Evolutionary conservation across 768 basidiomycete species (phyloP).

Genomic region (Lentinula sp.): DNA sequence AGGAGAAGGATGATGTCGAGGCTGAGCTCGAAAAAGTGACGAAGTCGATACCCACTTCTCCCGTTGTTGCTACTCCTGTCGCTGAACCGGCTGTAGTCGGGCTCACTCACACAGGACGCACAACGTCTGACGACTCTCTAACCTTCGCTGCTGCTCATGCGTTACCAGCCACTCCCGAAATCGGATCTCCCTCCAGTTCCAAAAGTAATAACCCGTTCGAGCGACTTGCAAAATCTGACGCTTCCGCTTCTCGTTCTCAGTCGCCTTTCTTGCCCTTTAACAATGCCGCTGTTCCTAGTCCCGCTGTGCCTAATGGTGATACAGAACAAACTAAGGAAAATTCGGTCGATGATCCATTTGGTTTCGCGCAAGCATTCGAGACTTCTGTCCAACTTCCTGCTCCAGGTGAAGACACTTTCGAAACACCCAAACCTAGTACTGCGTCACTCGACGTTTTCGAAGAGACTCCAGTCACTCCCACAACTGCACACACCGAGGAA

Average conservation of each 20-base stretch:
- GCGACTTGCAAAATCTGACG: conserved; percentile 42
- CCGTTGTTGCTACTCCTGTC: neutral
- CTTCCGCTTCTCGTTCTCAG: conserved; percentile 40
- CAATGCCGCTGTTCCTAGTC: conserved; percentile 26
- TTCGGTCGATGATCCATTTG: conserved; percentile 42
- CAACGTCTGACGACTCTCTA: conserved; percentile 42
- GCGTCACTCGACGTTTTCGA: conserved; percentile 10
- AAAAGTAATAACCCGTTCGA: conserved; percentile 96
- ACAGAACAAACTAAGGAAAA: conserved; percentile 8
- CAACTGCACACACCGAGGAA: conserved; percentile 40
- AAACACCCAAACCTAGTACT: conserved; percentile 12
- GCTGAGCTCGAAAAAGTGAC: conserved; percentile 35
- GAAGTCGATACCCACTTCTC: conserved; percentile 1
- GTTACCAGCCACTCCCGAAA: conserved; percentile 65
- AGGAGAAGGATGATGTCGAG: conserved; percentile 54
- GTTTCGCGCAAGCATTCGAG: conserved; percentile 33
- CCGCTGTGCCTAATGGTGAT: conserved; percentile 22
- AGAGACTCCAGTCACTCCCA: conserved; percentile 12
- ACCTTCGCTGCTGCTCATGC: conserved; percentile 64
- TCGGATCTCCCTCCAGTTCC: conserved; percentile 35
- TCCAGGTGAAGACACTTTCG: neutral
- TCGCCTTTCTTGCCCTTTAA: conserved; percentile 57
- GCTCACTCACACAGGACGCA: conserved; percentile 17
- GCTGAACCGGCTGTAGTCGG: neutral
- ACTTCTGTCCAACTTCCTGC: conserved; percentile 7